These are phyloP conservation scores for Phyllosticta capitalensis DNA, from an alignment of 2,329 filamentous ascomycete genomes.

Conservation along the genomic window DNA sequence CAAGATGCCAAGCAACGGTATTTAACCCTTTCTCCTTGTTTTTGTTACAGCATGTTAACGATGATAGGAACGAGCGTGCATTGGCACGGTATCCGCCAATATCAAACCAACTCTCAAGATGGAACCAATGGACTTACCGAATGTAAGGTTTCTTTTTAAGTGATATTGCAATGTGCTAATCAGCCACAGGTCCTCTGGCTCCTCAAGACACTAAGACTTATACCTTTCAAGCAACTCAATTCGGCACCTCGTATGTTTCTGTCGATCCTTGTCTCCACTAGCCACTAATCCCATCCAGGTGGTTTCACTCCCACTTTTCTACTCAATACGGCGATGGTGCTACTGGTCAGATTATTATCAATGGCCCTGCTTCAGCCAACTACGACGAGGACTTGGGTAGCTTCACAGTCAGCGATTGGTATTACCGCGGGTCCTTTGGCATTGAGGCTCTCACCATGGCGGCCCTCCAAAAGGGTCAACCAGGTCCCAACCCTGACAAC, in stretches of 20 bases:
- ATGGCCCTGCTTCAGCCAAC: slow-evolving; percentile 31
- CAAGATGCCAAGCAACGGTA: slow-evolving; percentile 34
- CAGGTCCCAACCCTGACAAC: slow-evolving; percentile 34
- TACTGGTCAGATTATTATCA: slow-evolving; percentile 31
- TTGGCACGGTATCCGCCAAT: slow-evolving; percentile 43
- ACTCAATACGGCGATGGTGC: slow-evolving; percentile 35
- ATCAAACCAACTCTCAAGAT: slow-evolving; percentile 33
- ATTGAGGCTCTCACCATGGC: slow-evolving; percentile 15
- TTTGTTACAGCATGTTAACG: background rate
- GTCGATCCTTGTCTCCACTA: slow-evolving; percentile 16
- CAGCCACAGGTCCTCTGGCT: slow-evolving; percentile 42
- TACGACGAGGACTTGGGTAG: slow-evolving; percentile 51
- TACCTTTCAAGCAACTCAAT: slow-evolving; percentile 44
- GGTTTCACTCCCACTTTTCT: slow-evolving; percentile 33
- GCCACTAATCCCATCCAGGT: slow-evolving; percentile 9
- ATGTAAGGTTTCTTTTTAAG: slow-evolving; percentile 30
- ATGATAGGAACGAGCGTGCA: slow-evolving; percentile 32
- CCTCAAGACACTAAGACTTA: slow-evolving; percentile 50
- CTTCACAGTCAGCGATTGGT: slow-evolving; percentile 53
- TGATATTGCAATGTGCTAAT: background rate
- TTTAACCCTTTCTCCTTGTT: background rate
- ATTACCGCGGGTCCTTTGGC: slow-evolving; percentile 29
- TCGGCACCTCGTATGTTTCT: slow-evolving; percentile 23
- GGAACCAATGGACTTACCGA: slow-evolving; percentile 46
- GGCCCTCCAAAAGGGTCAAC: slow-evolving; percentile 21